These are phyloP conservation scores for Alternaria longipes DNA, from an alignment of 2,329 filamentous ascomycete species.

Conservation along the genomic window DNA sequence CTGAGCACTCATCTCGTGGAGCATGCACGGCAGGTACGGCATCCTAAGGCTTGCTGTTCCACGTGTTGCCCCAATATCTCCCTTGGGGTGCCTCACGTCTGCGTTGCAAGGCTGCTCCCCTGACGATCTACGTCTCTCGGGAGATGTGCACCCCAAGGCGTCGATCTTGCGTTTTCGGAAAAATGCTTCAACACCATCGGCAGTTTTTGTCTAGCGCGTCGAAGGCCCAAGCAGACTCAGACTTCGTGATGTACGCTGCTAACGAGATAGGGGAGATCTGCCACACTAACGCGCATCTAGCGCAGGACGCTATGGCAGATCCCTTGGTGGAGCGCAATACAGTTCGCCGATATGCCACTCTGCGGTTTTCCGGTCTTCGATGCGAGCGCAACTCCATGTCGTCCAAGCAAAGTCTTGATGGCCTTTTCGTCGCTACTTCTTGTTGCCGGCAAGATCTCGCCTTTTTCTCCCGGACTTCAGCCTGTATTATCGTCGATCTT, in stretches of 20 bases:
- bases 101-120: slow-evolving; percentile 8
- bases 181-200: neutral
- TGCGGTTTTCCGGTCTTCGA: neutral
- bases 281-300: neutral
- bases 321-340: neutral
- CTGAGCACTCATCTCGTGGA: neutral
- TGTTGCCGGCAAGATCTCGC: neutral
- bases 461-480: neutral
- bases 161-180: slow-evolving; percentile 13
- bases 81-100: neutral
- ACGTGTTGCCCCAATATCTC: neutral
- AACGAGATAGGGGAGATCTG: neutral
- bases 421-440: neutral
- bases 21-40: neutral
- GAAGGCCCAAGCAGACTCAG: neutral
- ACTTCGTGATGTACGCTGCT: slow-evolving; percentile 1
- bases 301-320: neutral
- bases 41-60: neutral
- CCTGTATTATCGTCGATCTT: neutral
- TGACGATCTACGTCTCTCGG: slow-evolving; percentile 10
- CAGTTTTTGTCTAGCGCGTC: neutral
- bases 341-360: slow-evolving; percentile 1
- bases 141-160: neutral
- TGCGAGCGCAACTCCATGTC: neutral
- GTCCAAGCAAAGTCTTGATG: neutral